Base-by-base conservation (phyloP, 768 basidiomycete species). In the Tulasnella sp. region DNA sequence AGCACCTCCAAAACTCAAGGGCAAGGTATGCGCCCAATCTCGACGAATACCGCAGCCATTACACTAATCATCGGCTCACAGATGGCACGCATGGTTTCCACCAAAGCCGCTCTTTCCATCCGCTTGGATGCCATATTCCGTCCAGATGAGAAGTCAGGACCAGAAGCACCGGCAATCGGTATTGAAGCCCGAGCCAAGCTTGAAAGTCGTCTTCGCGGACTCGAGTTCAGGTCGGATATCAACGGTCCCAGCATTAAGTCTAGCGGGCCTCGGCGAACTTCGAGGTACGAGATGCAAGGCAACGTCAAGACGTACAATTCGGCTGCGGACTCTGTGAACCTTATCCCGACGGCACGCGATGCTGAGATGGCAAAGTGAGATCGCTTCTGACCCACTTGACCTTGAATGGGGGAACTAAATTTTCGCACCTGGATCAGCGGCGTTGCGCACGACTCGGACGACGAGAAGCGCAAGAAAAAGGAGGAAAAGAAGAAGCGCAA, bases 31-130 rank as follows among this genome's bases (percentile, higher is more conserved):
- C 78, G 1, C 11, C 52, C 5, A 74, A 74, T 38, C 17, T 22
- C 70, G 25, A 77, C 74, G 8, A 42, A 14, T 45, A 22, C 45
- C 12, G 19, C n/a, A 38, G 8, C 39, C 39, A 42, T 42, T 78
- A 34, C 39, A 36, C 67, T 72, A 9, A 78, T 73, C 22, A 71
- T 15, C 2, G 22, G 12, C 36, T 11, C 37, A 3, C 80, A 93
- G 91, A 99, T 99, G 97, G 97, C 97, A 29, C 93, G 97, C 81
- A 99, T 99, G 97, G 95, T 99, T 38, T 96, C 97, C 70, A 99
- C 97, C 69, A 99, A 99, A 86, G 91, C 97, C 3, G 93, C 97
- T 0, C 89, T 99, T 17, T 97, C 97, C 5, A 94, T 97, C 80
- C 97, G 97, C 83, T 94, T 99, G 45, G 97, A 99, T 79, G 97